Base-by-base conservation (phyloP, 148 eudicot genomes). In the Silene latifolia region DNA sequence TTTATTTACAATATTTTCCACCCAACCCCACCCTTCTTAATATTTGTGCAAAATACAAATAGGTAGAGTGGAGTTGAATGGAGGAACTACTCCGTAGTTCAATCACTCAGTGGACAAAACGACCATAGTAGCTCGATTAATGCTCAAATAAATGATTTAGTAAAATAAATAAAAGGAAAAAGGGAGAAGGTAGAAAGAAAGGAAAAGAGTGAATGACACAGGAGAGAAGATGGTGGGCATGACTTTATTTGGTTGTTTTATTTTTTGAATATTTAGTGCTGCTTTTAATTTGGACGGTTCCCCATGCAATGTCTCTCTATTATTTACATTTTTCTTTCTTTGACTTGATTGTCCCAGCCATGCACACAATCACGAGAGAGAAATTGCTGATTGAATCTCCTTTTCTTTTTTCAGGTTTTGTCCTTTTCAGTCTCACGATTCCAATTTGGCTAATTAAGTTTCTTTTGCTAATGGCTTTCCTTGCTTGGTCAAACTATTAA, bases 141-240 rank as follows among this genome's bases (percentile, higher is more conserved):
- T 27, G 29, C 29, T 35, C 5, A 35, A 4, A 35, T 35, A 35
- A 35, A 35, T 3, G 6, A n/a, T 42, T 18, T n/a, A 42, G 54
- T 9, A 47, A 68, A 73, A 4, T 19, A 4, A 32, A 35, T 57
- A n/a, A 3, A 7, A 57, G 42, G 10, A 29, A 58, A 2, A 67
- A 42, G 29, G 53, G 9, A 7, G 24, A n/a, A 42, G 12, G 15
- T 67, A 69, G 58, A 80, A 79, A 70, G 76, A 80, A 79, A 70
- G 76, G 58, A 51, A 63, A 80, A 80, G 78, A 71, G 74, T 75
- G 72, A 70, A 75, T 39, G 82, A 71, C 75, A 74, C 65, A 79
- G 64, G 51, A 69, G 71, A 75, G 54, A 80, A 75, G 69, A 66
- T 35, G 69, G 67, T 63, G 67, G 67, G 69, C 29, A 44, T 66